Conservation (phyloP, 2,329 filamentous ascomycete species). For the Colletotrichum neosansevieriae region DNA sequence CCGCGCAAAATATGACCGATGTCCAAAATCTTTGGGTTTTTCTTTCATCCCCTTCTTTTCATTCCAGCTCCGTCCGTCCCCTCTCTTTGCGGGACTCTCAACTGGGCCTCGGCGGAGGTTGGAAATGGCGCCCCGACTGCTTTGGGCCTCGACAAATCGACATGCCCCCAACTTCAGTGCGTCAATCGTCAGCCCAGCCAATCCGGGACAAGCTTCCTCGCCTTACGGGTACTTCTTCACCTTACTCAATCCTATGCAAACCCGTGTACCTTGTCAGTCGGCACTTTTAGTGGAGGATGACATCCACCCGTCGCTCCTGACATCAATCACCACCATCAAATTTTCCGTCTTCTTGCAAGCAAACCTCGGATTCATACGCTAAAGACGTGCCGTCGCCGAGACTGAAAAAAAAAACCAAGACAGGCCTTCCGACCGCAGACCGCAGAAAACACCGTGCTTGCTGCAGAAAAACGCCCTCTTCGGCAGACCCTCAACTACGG, state of each 20-base stretch:
- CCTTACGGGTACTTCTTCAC: constrained; percentile 17
- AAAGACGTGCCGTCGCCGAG: constrained; percentile 1
- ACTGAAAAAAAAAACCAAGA: neutral
- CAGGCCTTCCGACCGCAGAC: neutral
- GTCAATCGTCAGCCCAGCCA: constrained; percentile 1
- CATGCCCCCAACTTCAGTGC: constrained; percentile 2
- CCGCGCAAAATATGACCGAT: constrained; percentile 15
- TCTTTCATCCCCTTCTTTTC: neutral
- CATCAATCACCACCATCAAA: constrained; percentile 20
- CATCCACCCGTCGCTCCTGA: constrained; percentile 33
- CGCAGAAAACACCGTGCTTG: constrained; percentile 6
- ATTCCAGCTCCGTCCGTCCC: neutral
- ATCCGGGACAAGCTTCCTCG: constrained; percentile 12
- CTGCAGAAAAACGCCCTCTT: too few species aligned
- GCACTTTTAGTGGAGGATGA: constrained; percentile 24
- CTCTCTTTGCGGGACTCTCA: constrained; percentile 14
- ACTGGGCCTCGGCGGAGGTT: constrained; percentile 1
- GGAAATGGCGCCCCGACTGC: neutral
- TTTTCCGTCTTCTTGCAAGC: constrained; percentile 16
- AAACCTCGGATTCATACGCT: neutral
- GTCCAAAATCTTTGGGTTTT: neutral
- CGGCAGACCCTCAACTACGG: neutral
- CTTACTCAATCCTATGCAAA: constrained; percentile 20
- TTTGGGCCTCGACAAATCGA: neutral
- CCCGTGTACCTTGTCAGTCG: constrained; percentile 21